phyloP scores from a whole-genome alignment of 2,329 filamentous ascomycete species.

The Aspergillus intermedius region DNA sequence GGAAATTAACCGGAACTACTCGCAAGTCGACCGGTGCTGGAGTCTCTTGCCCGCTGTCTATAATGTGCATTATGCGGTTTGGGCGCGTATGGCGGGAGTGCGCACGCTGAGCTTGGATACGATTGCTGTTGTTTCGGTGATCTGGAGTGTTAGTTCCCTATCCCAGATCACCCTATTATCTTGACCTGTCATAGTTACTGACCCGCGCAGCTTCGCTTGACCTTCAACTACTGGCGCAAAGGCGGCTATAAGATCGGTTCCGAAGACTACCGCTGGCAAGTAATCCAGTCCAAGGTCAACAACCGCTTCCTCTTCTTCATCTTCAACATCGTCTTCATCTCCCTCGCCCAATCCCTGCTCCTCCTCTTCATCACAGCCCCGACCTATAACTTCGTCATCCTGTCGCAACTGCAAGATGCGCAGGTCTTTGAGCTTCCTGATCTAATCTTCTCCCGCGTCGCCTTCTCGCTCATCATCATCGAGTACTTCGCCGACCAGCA shows the following conservation, averaged over 20 bases:
- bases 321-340: conserved; percentile 87
- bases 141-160: conserved; percentile 67
- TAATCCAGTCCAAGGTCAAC: conserved; percentile 60
- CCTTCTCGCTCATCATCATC: conserved; percentile 54
- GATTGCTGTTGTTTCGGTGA: conserved; percentile 59
- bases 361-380: conserved; percentile 74
- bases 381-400: conserved; percentile 73
- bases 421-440: conserved; percentile 55
- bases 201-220: conserved; percentile 61
- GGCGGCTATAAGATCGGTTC: conserved; percentile 83
- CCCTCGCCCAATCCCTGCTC: conserved; percentile 72
- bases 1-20: conserved; percentile 88
- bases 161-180: not conserved
- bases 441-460: conserved; percentile 47
- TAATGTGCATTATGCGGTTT: conserved; percentile 75
- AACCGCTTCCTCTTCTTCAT: conserved; percentile 74
- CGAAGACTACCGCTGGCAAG: conserved; percentile 91
- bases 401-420: conserved; percentile 55
- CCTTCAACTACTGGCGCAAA: conserved; percentile 94
- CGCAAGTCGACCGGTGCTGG: conserved; percentile 93
- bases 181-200: conserved; percentile 6
- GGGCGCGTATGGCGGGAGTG: conserved; percentile 69
- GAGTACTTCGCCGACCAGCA: conserved; percentile 84
- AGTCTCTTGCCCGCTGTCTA: conserved; percentile 83
- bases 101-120: conserved; percentile 66